phyloP scores from a whole-genome alignment of 208 protist species.

The Plasmodiophora brassicae region DNA sequence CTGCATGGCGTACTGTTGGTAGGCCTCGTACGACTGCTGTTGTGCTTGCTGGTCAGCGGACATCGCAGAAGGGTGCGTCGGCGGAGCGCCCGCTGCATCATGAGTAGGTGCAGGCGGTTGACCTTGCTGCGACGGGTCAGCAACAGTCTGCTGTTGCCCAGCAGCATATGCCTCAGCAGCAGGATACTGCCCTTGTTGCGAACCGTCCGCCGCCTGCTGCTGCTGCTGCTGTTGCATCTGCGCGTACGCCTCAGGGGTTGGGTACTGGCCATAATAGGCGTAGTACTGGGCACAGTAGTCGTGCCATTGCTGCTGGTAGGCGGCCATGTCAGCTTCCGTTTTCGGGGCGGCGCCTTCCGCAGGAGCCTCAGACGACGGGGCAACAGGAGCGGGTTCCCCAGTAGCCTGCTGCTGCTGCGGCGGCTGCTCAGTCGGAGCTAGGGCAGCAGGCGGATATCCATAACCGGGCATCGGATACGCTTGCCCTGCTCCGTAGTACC shows the following conservation, averaged over 20 bases:
- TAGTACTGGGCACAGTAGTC: constrained; percentile 12
- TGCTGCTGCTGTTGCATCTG: too few species aligned
- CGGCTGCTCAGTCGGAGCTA: not conserved
- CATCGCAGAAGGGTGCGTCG: too few species aligned
- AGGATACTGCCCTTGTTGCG: too few species aligned
- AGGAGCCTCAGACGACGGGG: not conserved
- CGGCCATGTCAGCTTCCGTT: not conserved
- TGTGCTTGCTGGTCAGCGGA: too few species aligned
- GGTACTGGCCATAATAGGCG: constrained; percentile 11
- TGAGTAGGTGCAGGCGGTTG: too few species aligned
- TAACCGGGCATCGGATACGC: not conserved
- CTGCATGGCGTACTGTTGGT: too few species aligned
- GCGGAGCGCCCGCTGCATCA: too few species aligned
- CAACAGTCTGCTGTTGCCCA: too few species aligned
- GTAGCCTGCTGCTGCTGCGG: not conserved
- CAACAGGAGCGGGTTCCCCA: not conserved
- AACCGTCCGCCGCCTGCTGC: too few species aligned
- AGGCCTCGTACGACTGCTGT: too few species aligned
- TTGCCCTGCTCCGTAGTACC: not conserved
- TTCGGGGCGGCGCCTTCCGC: not conserved
- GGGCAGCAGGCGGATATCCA: not conserved
- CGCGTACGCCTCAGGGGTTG: constrained; percentile 14
- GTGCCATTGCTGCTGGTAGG: not conserved
- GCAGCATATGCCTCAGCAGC: too few species aligned
- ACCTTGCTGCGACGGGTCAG: too few species aligned